Conservation (phyloP, 441 rosid species). For the Dalechampia spathulata region DNA sequence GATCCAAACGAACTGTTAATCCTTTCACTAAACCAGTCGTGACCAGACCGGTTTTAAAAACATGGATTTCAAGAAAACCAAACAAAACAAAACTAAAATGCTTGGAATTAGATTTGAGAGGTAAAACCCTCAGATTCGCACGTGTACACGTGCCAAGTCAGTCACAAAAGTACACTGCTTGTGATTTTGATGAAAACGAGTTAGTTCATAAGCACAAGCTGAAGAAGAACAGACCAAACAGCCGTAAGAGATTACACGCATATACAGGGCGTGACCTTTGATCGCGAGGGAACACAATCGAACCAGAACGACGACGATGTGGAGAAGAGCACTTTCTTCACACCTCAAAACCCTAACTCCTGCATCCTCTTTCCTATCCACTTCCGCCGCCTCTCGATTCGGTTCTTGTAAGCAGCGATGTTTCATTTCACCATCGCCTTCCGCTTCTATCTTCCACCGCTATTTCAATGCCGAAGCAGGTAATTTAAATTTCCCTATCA, state of each 20-base stretch:
- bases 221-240: not conserved
- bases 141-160: slow-evolving; percentile 2
- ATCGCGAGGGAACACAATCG: slow-evolving; percentile 22
- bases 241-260: not conserved
- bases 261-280: slow-evolving; percentile 30
- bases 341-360: slow-evolving; percentile 66
- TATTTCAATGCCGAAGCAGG: slow-evolving; percentile 55
- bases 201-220: not conserved
- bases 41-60: too few species aligned
- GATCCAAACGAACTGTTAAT: too few species aligned
- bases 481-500: slow-evolving; percentile 24
- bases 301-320: slow-evolving; percentile 40
- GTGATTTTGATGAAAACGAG: not conserved
- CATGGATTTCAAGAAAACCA: too few species aligned
- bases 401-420: slow-evolving; percentile 21
- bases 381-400: slow-evolving; percentile 31
- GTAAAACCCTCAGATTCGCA: too few species aligned
- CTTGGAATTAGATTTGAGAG: too few species aligned
- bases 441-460: slow-evolving; percentile 31
- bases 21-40: too few species aligned
- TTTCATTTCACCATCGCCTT: slow-evolving; percentile 28
- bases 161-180: not conserved
- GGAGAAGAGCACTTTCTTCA: slow-evolving; percentile 68
- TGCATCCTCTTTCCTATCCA: slow-evolving; percentile 23
- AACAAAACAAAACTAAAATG: too few species aligned